Percentiles rank a stretch among this genome's conserved stretches.
Evolutionary conservation across 2,329 filamentous ascomycete species (phyloP).

Genomic region (Pyrenochaeta sp.): DNA sequence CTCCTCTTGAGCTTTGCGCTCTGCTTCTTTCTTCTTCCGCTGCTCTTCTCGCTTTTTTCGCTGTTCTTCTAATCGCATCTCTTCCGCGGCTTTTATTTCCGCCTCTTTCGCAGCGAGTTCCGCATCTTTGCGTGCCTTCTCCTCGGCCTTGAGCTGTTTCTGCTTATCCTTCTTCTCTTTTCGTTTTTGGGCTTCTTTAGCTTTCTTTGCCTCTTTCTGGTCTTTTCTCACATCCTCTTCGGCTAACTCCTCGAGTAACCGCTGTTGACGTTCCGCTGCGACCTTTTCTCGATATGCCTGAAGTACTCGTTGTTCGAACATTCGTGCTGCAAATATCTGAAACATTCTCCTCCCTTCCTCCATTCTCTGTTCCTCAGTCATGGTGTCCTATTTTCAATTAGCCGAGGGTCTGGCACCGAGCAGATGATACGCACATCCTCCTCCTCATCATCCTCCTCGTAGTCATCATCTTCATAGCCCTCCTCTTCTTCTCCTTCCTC

Average conservation of each 20-base stretch:
- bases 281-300: constrained; percentile 99
- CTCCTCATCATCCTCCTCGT: constrained; percentile 46
- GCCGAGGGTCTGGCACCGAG: constrained; percentile 19
- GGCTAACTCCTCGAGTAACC: constrained; percentile 88
- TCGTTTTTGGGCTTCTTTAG: constrained; percentile 91
- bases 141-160: constrained; percentile 88
- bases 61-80: constrained; percentile 81
- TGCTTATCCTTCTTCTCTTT: constrained; percentile 93
- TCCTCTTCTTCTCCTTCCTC: constrained; percentile 70
- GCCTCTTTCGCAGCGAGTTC: constrained; percentile 90
- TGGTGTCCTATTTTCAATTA: constrained; percentile 74
- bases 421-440: constrained; percentile 42
- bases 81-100: constrained; percentile 76
- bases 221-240: constrained; percentile 81
- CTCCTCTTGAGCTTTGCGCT: constrained; percentile 89
- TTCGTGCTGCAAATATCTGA: constrained; percentile 97
- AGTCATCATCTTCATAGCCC: constrained; percentile 69
- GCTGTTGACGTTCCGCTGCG: constrained; percentile 87
- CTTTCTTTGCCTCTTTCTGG: constrained; percentile 89
- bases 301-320: constrained; percentile 98
- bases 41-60: constrained; percentile 87
- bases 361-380: constrained; percentile 99
- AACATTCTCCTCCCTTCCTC: constrained; percentile 99
- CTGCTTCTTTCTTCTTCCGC: constrained; percentile 87
- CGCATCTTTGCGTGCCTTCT: constrained; percentile 85